Conservation (phyloP, 2,329 filamentous ascomycete genomes). For the Claviceps humidiphila region DNA sequence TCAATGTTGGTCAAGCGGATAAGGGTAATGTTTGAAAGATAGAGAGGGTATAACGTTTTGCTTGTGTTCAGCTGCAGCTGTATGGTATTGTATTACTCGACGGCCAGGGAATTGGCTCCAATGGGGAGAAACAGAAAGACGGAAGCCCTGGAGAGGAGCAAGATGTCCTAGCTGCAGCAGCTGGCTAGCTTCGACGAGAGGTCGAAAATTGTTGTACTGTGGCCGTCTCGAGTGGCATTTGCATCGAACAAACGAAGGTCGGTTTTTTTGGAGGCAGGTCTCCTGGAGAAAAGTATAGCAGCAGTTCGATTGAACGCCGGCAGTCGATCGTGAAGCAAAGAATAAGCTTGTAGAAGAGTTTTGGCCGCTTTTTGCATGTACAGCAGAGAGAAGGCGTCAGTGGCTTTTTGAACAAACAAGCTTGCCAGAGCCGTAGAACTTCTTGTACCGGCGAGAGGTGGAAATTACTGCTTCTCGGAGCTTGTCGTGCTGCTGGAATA, state of each 20-base stretch:
- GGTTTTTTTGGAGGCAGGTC: conserved; percentile 2
- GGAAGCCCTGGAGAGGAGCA: not conserved
- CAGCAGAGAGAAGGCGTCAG: not conserved
- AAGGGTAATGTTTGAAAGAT: not conserved
- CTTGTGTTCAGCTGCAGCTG: not conserved
- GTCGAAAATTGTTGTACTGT: conserved; percentile 20
- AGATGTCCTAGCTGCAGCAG: not conserved
- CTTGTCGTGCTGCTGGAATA: not conserved
- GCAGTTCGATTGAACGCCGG: not conserved
- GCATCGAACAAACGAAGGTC: conserved; percentile 10
- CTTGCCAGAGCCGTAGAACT: not conserved
- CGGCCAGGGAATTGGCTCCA: conserved; percentile 3
- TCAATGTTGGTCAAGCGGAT: conserved; percentile 16
- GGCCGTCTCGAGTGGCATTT: conserved; percentile 20
- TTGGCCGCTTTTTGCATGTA: conserved; percentile 5
- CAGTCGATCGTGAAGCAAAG: not conserved
- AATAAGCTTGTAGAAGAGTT: not conserved
- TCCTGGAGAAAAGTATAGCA: not conserved
- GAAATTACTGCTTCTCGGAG: conserved; percentile 1
- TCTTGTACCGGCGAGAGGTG: not conserved
- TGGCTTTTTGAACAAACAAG: conserved; percentile 1
- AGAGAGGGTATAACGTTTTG: not conserved
- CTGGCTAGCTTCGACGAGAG: conserved; percentile 4
- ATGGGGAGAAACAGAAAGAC: not conserved
- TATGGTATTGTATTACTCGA: not conserved